Base-by-base conservation (phyloP, 2,329 filamentous ascomycete species). In the Fusarium xyrophilum region DNA sequence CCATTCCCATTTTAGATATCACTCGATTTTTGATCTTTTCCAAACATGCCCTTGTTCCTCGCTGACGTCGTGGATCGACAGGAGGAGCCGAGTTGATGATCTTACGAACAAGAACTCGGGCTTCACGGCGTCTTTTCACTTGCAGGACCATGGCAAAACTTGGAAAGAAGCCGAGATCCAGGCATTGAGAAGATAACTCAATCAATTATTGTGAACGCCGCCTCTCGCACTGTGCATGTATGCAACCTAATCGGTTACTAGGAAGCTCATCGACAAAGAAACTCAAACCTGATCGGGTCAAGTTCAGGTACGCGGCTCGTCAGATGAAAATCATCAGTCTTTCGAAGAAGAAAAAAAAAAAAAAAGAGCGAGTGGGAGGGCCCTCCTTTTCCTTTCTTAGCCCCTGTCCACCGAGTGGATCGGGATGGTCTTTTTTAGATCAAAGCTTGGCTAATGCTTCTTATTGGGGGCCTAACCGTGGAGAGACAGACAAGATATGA, bases 381-480 rank as follows among this genome's bases (percentile, higher is more conserved):
- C 25, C 61, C 53, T 58, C 52, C 55, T 46, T 53, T 66, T 38
- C 50, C 12, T 32, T 28, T 30, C 51, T 33, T 28, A 19, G 30
- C 53, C 56, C 54, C 54, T 65, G 64, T 60, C 56, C 43, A 17
- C 19, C 40, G 33, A 38, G 61, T 69, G 61, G 66, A 44, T 30
- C 48, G 27, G 30, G 27, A 55, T 59, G 57, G 63, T 64, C 57
- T 60, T 52, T 69, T 73, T 71, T 63, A 68, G 65, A 68, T 53
- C 65, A 65, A 73, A 69, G 66, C 70, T 71, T 73, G 65, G 70
- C 63, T 65, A 67, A 63, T 69, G 68, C 65, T 62, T 59, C 42
- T 38, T 46, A 48, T 50, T 54, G 69, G 68, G 68, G 70, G 56
- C 55, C 52, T 39, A 57, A 56, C 55, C 68, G 47, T 54, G 50